Evolutionary conservation across 2,329 filamentous ascomycete genomes (phyloP).

Genomic region (Epichloe glyceriae): DNA sequence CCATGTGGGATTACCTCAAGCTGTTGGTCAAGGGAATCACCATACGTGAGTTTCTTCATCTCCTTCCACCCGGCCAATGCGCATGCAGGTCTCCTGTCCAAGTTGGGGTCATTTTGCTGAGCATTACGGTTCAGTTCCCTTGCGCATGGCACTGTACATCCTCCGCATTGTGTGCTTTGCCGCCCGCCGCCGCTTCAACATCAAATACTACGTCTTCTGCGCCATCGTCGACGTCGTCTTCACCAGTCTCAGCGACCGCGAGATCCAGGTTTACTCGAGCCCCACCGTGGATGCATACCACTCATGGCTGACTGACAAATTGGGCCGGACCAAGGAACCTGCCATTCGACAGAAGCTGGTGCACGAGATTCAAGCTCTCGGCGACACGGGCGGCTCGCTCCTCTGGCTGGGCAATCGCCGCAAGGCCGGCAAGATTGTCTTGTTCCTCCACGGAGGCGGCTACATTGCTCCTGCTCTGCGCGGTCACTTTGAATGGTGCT

Average conservation of each 20-base stretch:
- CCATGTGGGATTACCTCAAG: slow-evolving; percentile 3
- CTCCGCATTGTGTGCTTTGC: slow-evolving; percentile 6
- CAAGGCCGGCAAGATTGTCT: slow-evolving; percentile 15
- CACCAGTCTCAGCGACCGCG: slow-evolving; percentile 9
- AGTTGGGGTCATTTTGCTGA: too few relatives aligned
- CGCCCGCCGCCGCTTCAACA: slow-evolving; percentile 5
- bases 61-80: background rate
- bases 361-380: slow-evolving; percentile 10
- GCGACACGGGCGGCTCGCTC: slow-evolving; percentile 9
- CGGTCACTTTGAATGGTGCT: slow-evolving; percentile 16
- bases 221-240: slow-evolving; percentile 10
- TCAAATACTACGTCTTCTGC: slow-evolving; percentile 7
- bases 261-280: slow-evolving; percentile 12
- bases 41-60: background rate
- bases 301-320: slow-evolving; percentile 12
- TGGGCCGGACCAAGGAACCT: slow-evolving; percentile 1
- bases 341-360: slow-evolving; percentile 8
- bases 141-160: slow-evolving; percentile 3
- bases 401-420: slow-evolving; percentile 17
- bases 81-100: too few relatives aligned
- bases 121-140: background rate
- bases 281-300: slow-evolving; percentile 11
- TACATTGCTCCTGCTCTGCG: slow-evolving; percentile 11
- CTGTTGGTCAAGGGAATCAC: slow-evolving; percentile 4
- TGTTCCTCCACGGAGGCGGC: slow-evolving; percentile 19